These are phyloP conservation scores for Botryotinia convoluta DNA, from an alignment of 2,329 filamentous ascomycete species.

Conservation along the genomic window DNA sequence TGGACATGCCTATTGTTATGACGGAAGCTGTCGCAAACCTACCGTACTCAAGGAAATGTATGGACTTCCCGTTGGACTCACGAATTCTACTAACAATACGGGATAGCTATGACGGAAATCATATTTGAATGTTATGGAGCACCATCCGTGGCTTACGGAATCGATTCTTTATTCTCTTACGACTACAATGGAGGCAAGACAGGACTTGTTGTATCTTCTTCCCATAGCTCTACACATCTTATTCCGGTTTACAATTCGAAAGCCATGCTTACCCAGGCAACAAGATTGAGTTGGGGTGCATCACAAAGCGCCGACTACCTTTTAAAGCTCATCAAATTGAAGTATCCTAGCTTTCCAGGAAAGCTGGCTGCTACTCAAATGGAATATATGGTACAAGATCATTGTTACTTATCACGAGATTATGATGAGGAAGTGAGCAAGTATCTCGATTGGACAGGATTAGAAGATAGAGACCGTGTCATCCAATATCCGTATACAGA, in stretches of 20 bases:
- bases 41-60: conserved; percentile 83
- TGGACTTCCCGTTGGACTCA: conserved; percentile 37
- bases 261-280: conserved; percentile 79
- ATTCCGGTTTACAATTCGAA: conserved; percentile 90
- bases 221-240: conserved; percentile 89
- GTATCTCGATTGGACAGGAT: conserved; percentile 85
- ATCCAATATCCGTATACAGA: conserved; percentile 94
- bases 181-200: conserved; percentile 79
- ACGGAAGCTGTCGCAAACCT: conserved; percentile 93
- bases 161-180: conserved; percentile 96
- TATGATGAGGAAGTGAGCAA: conserved; percentile 74
- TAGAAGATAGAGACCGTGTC: conserved; percentile 85
- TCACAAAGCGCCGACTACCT: conserved; percentile 88
- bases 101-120: conserved; percentile 88
- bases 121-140: conserved; percentile 94
- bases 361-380: conserved; percentile 85
- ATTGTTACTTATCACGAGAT: conserved; percentile 84
- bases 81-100: conserved; percentile 34
- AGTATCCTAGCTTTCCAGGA: conserved; percentile 85
- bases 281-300: conserved; percentile 91
- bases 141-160: conserved; percentile 86
- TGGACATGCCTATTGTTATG: conserved; percentile 89
- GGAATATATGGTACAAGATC: conserved; percentile 80
- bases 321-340: conserved; percentile 81
- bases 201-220: conserved; percentile 86